These are phyloP conservation scores for Helianthus tuberosus DNA, from an alignment of 129 eudicot genomes.

Conservation along the genomic window DNA sequence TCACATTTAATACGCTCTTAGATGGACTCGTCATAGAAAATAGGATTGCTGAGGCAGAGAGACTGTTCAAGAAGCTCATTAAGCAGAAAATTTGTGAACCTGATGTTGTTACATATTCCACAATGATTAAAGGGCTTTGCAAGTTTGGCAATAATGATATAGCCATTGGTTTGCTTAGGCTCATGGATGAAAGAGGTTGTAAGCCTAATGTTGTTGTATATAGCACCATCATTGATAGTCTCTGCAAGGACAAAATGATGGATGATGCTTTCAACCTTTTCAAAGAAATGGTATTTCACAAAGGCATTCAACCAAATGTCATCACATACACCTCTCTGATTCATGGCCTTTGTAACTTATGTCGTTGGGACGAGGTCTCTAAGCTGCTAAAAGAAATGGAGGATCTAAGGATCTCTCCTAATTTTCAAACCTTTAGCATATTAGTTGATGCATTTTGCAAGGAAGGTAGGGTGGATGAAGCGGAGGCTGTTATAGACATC, in stretches of 20 bases:
- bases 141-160: conserved; percentile 5
- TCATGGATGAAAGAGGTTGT: conserved; percentile 13
- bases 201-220: conserved; percentile 15
- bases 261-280: conserved; percentile 34
- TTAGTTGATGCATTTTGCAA: conserved; percentile 47
- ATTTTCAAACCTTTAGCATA: conserved; percentile 16
- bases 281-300: conserved; percentile 30
- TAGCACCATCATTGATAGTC: conserved; percentile 18
- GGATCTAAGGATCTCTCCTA: not conserved
- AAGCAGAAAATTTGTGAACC: conserved; percentile 7
- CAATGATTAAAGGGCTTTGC: conserved; percentile 26
- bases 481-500: conserved; percentile 21
- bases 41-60: conserved; percentile 8
- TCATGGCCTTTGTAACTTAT: conserved; percentile 27
- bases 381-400: conserved; percentile 31
- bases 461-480: conserved; percentile 31
- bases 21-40: not conserved
- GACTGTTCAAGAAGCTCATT: conserved; percentile 15
- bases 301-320: conserved; percentile 33
- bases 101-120: not conserved
- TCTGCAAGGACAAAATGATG: conserved; percentile 30
- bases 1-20: conserved; percentile 12
- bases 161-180: conserved; percentile 8
- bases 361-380: conserved; percentile 34
- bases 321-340: not conserved